A percentile compares a stretch with the other conserved stretches of the same genome.
Evolutionary conservation across 2,329 filamentous ascomycete genomes (phyloP).

Genomic region (Drechslerella dactyloides): DNA sequence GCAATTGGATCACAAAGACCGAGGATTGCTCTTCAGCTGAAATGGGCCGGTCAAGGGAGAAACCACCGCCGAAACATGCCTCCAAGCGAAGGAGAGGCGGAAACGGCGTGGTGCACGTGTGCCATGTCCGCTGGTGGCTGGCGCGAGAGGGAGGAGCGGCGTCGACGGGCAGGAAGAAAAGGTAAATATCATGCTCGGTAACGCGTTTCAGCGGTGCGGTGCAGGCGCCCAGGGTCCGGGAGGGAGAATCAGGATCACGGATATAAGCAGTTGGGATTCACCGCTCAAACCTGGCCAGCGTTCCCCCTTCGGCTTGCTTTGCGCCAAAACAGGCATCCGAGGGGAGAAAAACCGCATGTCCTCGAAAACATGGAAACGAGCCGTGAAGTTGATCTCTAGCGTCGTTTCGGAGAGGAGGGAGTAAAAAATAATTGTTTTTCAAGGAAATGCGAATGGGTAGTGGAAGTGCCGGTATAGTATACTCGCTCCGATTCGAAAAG

Average conservation of each 20-base stretch:
- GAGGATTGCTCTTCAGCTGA: constrained; percentile 20
- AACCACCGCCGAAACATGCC: constrained; percentile 27
- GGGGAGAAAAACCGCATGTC: constrained; percentile 26
- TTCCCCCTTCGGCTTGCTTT: neutral
- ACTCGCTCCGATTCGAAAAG: neutral
- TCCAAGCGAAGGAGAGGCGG: constrained; percentile 40
- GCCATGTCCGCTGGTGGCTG: constrained; percentile 13
- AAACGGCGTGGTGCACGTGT: constrained; percentile 6
- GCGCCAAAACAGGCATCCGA: constrained; percentile 20
- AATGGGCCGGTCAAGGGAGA: constrained; percentile 2
- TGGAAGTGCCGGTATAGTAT: neutral
- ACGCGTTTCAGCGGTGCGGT: constrained; percentile 1
- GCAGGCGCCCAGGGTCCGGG: constrained; percentile 3
- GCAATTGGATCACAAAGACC: neutral
- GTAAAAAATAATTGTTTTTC: constrained; percentile 4
- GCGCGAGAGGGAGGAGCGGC: neutral
- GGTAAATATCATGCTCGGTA: neutral
- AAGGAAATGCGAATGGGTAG: neutral
- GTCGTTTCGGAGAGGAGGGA: constrained; percentile 8
- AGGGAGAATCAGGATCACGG: neutral
- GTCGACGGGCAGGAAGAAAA: constrained; percentile 5
- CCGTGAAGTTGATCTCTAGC: constrained; percentile 6
- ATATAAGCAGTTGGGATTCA: constrained; percentile 14
- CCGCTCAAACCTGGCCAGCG: constrained; percentile 1
- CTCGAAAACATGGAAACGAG: constrained; percentile 15